These are phyloP conservation scores for Fusarium palustre DNA, from an alignment of 2,329 filamentous ascomycete species.

Conservation along the genomic window DNA sequence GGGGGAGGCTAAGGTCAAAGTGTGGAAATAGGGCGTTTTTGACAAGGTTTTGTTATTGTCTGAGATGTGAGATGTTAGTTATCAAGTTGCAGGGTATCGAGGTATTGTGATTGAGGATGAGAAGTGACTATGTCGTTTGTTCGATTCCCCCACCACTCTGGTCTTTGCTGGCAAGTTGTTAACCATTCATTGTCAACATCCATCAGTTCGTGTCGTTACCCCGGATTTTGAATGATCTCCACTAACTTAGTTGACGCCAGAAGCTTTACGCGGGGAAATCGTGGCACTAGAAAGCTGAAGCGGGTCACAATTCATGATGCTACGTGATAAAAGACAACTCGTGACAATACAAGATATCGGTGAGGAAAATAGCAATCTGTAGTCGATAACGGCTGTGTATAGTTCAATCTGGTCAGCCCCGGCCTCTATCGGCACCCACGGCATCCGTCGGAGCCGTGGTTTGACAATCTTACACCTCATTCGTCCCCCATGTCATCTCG, in stretches of 20 bases:
- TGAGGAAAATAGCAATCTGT: not conserved
- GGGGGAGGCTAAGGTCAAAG: constrained; percentile 13
- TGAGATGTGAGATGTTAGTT: not conserved
- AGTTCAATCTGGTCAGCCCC: constrained; percentile 1
- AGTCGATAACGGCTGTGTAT: not conserved
- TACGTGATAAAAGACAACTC: not conserved
- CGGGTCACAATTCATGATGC: constrained; percentile 13
- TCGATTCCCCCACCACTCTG: not conserved
- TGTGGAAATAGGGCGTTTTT: constrained; percentile 42
- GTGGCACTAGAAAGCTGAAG: constrained; percentile 20
- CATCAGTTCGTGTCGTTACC: constrained; percentile 1
- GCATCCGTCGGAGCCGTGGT: constrained; percentile 26
- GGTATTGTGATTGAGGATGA: not conserved
- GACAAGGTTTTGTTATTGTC: constrained; percentile 25
- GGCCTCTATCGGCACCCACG: constrained; percentile 33
- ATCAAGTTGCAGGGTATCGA: not conserved
- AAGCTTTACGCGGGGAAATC: constrained; percentile 27
- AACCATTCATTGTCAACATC: not conserved
- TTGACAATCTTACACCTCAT: constrained; percentile 2
- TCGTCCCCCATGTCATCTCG: not conserved
- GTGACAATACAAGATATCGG: not conserved
- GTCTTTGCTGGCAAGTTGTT: not conserved
- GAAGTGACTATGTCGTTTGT: accelerated
- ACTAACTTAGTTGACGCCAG: constrained; percentile 28
- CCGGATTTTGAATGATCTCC: constrained; percentile 21